Evolutionary conservation across 2,329 filamentous ascomycete genomes (phyloP).

Genomic region (Apiospora pterosperma): DNA sequence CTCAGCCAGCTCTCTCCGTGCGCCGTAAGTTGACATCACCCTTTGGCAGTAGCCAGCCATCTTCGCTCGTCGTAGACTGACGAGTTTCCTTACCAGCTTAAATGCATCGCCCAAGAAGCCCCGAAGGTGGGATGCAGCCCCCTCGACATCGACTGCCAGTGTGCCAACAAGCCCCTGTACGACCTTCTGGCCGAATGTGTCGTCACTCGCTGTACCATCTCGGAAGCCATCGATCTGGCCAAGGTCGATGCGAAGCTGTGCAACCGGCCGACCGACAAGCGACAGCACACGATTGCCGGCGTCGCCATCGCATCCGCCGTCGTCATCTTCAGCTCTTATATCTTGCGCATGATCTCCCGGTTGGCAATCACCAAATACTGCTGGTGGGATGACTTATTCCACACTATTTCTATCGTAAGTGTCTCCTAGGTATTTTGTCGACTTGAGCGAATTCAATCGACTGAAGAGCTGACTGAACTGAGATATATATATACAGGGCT

Average conservation of each 20-base stretch:
- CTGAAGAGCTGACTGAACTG: background rate
- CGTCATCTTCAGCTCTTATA: background rate
- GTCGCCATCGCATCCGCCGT: background rate
- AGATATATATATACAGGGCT: background rate
- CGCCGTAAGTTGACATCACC: background rate
- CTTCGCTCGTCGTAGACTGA: background rate
- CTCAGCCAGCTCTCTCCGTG: background rate
- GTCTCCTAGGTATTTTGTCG: too few relatives aligned
- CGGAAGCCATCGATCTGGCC: slow-evolving; percentile 1
- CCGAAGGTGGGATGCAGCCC: slow-evolving; percentile 2
- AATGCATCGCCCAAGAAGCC: background rate
- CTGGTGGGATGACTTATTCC: slow-evolving; percentile 6
- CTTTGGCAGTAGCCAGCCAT: background rate
- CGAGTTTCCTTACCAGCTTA: background rate
- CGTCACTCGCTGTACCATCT: slow-evolving; percentile 1
- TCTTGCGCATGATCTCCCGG: background rate
- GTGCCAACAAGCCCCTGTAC: background rate
- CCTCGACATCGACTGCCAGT: background rate
- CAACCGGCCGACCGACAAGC: background rate
- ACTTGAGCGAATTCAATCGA: background rate
- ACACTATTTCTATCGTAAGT: background rate
- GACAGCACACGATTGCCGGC: background rate
- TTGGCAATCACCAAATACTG: background rate
- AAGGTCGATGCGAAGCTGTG: slow-evolving; percentile 4
- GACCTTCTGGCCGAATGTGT: background rate